Evolutionary conservation across 164 flowering plant genomes (phyloP).

Genomic region (Tetrastigma voinierianum): DNA sequence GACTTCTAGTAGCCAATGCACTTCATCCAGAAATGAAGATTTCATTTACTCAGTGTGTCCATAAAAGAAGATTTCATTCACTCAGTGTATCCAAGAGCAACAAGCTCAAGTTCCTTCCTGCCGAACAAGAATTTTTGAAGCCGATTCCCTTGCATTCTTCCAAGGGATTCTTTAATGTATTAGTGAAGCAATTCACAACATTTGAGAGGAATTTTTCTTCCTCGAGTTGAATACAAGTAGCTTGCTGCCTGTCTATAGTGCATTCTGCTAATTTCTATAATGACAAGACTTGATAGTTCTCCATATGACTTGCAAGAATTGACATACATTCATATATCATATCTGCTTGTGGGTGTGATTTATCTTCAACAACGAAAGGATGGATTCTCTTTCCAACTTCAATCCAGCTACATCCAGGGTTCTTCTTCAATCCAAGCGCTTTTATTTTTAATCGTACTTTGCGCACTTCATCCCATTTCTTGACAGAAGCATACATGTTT

Average conservation of each 20-base stretch:
- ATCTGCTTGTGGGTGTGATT: constrained; percentile 34
- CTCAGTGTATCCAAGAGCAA: too few relatives aligned
- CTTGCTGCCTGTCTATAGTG: background rate
- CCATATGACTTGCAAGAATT: constrained; percentile 47
- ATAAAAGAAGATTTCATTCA: background rate
- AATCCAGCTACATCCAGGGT: constrained; percentile 80
- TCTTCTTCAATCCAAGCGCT: constrained; percentile 56
- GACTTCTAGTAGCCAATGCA: background rate
- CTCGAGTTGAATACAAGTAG: background rate
- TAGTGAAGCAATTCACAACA: background rate
- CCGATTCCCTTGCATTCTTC: too few relatives aligned
- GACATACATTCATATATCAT: constrained; percentile 41
- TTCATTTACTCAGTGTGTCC: too few relatives aligned
- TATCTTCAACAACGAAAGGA: constrained; percentile 51
- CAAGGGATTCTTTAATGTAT: too few relatives aligned
- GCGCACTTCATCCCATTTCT: constrained; percentile 55
- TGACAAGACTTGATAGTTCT: constrained; percentile 29
- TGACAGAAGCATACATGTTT: constrained; percentile 56
- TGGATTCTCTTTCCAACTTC: constrained; percentile 48
- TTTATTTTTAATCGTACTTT: constrained; percentile 51
- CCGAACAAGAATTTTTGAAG: too few relatives aligned
- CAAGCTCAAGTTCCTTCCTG: too few relatives aligned
- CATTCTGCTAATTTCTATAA: background rate
- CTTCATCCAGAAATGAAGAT: background rate
- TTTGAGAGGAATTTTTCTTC: too few relatives aligned